Conservation (phyloP, 352 stramenopile species). For the Globisporangium echinulatum region DNA sequence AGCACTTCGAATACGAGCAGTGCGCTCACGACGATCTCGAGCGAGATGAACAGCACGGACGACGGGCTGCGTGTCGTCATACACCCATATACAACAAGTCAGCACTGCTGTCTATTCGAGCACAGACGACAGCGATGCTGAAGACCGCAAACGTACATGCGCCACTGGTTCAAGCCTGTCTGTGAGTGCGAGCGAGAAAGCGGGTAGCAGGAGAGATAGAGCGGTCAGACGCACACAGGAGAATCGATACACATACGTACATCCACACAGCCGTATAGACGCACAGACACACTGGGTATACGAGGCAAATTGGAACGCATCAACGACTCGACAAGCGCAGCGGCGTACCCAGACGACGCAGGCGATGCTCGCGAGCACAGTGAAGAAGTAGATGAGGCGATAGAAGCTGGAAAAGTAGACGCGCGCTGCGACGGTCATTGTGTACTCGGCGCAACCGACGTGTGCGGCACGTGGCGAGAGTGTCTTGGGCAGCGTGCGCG, state of each 20-base stretch:
- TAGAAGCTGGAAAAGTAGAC: conserved; percentile 83
- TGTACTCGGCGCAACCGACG: conserved; percentile 62
- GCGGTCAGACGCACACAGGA: neutral
- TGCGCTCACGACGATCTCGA: conserved; percentile 70
- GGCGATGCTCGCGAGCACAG: conserved; percentile 57
- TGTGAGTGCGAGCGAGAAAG: conserved; percentile 6
- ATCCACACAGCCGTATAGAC: too few species aligned
- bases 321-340: too few species aligned
- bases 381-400: conserved; percentile 75
- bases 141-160: conserved; percentile 32
- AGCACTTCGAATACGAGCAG: conserved; percentile 76
- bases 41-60: conserved; percentile 71
- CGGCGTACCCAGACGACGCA: conserved; percentile 60
- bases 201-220: neutral
- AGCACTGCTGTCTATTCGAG: neutral
- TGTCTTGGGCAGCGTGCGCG: neutral
- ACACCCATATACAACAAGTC: neutral
- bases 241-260: conserved; percentile 4
- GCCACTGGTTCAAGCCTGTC: conserved; percentile 72
- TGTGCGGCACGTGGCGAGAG: conserved; percentile 6
- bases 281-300: too few species aligned
- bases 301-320: too few species aligned
- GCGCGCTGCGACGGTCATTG: conserved; percentile 67
- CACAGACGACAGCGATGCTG: neutral
- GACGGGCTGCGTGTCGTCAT: conserved; percentile 32